Evolutionary conservation across 805 yeast genomes (phyloP), one percentile per base, ranked within the genome.

Genomic region (Ogataea ganodermae): DNA sequence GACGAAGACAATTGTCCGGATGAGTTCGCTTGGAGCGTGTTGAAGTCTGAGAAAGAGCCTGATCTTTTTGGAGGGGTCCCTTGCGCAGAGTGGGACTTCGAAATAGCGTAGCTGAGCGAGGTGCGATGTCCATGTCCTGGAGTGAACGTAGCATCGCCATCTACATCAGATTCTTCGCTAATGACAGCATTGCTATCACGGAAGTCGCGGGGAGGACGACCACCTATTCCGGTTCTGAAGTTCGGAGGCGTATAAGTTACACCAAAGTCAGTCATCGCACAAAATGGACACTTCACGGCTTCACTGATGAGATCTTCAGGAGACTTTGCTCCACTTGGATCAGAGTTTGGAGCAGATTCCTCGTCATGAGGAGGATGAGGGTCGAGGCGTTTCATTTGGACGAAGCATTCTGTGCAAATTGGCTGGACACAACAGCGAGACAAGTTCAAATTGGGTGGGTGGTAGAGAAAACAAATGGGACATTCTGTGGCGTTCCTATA

Each of bases 381-480:
- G 9, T 89, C 96, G 27, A 83, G 70, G 44, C 99, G 77, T 65
- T 88, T 89, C 63, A 92, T 90, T 66, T 92, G 97, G 9, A 92
- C 97, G 76, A 92, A 94, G 63, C 99, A 92, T 68, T 92, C 98
- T 1, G 96, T 79, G 68, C 99, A 94, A 17, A 92, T 90, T 1
- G 96, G 91, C 65, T 92, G 98, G 42, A 79, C 78, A 65, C 99
- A 92, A 66, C 99, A 92, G 37, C 96, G 75, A 7, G 96, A 84
- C 44, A 77, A 66, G 68, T 94, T 94, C 51, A 91, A 67, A 57
- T 81, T 79, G 22, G 78, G 74, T 1, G 98, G 97, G 66, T 84
- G 90, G 62, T 78, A 88, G 8, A 94, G 74, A 63, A 92, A 92
- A 63, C 99, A 92, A 54, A 92, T 92, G 8, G 99, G 98, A 64